Conservation (phyloP, 495 filamentous ascomycete species). For the Penicillium ochrochloron region DNA sequence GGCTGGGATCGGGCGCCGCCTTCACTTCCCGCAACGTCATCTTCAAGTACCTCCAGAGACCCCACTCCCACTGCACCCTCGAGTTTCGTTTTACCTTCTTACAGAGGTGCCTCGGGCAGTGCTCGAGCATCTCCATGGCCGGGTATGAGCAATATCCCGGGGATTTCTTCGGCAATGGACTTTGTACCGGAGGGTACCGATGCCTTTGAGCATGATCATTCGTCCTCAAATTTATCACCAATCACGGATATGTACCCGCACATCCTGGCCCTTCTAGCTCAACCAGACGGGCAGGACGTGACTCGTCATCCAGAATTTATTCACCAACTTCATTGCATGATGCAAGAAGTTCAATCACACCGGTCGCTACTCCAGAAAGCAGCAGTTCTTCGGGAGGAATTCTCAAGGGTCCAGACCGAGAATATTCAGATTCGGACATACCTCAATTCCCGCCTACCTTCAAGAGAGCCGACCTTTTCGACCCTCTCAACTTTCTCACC, state of each 20-base stretch:
- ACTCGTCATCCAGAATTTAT: constrained; percentile 21
- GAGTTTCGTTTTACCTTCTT: constrained; percentile 9
- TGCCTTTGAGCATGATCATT: constrained; percentile 10
- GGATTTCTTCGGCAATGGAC: neutral
- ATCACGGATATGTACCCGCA: constrained; percentile 25
- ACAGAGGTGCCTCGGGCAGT: constrained; percentile 4
- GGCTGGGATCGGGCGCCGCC: constrained; percentile 34
- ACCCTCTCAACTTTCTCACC: constrained; percentile 15
- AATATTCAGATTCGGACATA: constrained; percentile 31
- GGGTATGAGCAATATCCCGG: neutral
- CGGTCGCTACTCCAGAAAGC: constrained; percentile 21
- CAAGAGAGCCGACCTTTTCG: constrained; percentile 14
- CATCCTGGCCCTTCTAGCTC: constrained; percentile 17
- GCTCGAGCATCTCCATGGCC: neutral
- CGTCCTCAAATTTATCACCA: constrained; percentile 12
- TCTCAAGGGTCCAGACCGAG: constrained; percentile 26
- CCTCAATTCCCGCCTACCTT: constrained; percentile 24
- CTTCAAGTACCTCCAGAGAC: constrained; percentile 20
- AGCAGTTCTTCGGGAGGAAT: constrained; percentile 28
- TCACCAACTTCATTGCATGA: constrained; percentile 29
- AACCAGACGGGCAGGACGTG: constrained; percentile 4
- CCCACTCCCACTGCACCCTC: constrained; percentile 18
- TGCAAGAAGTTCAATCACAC: constrained; percentile 30
- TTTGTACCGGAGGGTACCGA: neutral
- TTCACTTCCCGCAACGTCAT: constrained; percentile 12